Conservation (phyloP, 2,329 filamentous ascomycete species). For the Mycocentrospora acerina region DNA sequence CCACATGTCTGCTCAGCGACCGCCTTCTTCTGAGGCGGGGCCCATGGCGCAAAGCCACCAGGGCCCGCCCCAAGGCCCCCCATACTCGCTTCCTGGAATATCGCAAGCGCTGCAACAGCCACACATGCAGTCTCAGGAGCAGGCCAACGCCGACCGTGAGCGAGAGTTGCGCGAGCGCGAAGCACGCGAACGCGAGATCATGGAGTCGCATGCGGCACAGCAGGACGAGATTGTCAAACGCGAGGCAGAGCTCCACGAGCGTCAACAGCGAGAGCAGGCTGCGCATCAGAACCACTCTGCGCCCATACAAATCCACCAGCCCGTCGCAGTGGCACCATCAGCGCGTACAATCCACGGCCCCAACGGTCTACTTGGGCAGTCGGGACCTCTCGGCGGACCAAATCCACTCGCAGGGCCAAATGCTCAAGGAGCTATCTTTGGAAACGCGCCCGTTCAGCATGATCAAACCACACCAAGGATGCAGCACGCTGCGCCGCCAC, state of each 20-base stretch:
- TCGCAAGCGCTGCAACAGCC: constrained; percentile 44
- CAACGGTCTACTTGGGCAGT: constrained; percentile 73
- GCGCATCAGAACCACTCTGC: constrained; percentile 85
- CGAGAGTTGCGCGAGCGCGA: constrained; percentile 50
- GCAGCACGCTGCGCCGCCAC: constrained; percentile 62
- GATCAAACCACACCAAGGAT: constrained; percentile 55
- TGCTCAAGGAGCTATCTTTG: constrained; percentile 67
- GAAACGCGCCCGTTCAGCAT: constrained; percentile 67
- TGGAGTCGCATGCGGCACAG: constrained; percentile 50
- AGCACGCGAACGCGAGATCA: constrained; percentile 53
- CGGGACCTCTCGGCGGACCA: constrained; percentile 52
- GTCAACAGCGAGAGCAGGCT: constrained; percentile 65
- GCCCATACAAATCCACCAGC: constrained; percentile 90
- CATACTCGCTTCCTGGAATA: constrained; percentile 48
- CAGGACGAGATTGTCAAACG: constrained; percentile 58
- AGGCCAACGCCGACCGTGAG: constrained; percentile 45
- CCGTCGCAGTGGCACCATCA: constrained; percentile 74
- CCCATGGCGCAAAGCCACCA: constrained; percentile 35
- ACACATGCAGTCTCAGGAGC: constrained; percentile 41
- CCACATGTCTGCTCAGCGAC: constrained; percentile 39
- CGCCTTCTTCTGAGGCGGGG: constrained; percentile 40
- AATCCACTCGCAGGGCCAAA: constrained; percentile 52
- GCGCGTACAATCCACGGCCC: constrained; percentile 84
- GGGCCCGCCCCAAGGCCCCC: constrained; percentile 38
- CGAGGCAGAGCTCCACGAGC: constrained; percentile 48